These are phyloP conservation scores for Pyrenophora seminiperda DNA, from an alignment of 2,329 filamentous ascomycete species.

Conservation along the genomic window DNA sequence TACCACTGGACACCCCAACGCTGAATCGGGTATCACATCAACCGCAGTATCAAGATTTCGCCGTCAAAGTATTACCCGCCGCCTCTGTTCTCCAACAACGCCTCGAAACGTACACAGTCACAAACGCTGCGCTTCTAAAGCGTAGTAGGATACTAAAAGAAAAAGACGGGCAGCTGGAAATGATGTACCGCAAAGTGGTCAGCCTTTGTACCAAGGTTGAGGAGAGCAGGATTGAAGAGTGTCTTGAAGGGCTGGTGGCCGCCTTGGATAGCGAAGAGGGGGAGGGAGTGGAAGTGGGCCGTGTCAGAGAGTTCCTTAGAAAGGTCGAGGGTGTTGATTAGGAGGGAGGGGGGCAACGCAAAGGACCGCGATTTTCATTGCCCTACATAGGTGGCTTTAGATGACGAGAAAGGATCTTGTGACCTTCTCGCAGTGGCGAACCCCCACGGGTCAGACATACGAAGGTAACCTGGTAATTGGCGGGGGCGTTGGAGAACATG, in stretches of 20 bases:
- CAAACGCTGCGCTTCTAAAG: constrained; percentile 69
- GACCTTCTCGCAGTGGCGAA: no score
- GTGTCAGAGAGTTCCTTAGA: constrained; percentile 78
- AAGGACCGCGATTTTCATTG: no score
- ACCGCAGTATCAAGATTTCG: constrained; percentile 16
- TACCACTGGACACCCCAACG: constrained; percentile 28
- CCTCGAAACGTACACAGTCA: constrained; percentile 70
- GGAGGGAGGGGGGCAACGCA: not conserved
- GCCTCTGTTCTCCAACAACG: constrained; percentile 63
- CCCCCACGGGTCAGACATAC: no score
- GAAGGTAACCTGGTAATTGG: no score
- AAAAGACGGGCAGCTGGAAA: constrained; percentile 80
- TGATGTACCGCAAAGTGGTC: constrained; percentile 87
- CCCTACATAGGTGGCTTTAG: no score
- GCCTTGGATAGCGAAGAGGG: constrained; percentile 85
- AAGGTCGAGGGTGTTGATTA: constrained; percentile 70
- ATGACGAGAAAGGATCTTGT: no score
- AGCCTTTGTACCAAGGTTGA: constrained; percentile 81
- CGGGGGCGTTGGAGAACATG: no score
- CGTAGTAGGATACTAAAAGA: constrained; percentile 74
- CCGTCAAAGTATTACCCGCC: constrained; percentile 26
- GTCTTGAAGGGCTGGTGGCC: constrained; percentile 77
- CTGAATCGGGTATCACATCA: constrained; percentile 39
- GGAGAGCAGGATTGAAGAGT: constrained; percentile 78
- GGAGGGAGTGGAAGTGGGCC: constrained; percentile 71